These are phyloP conservation scores for Priceomyces haplophilus DNA, from an alignment of 805 yeast species.

Conservation along the genomic window DNA sequence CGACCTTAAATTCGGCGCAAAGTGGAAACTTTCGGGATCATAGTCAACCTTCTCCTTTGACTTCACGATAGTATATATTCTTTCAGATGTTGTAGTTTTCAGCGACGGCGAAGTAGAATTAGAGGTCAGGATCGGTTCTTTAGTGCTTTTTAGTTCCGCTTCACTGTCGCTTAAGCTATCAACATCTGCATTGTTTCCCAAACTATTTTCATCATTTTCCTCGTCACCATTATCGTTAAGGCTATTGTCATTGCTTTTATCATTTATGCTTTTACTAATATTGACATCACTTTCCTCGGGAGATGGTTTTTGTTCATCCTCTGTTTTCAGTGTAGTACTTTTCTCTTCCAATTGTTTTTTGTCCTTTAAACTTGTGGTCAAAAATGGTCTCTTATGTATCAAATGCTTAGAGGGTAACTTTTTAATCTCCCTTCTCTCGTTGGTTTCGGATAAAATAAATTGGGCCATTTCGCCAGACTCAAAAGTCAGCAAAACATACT, in stretches of 20 bases:
- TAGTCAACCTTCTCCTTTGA: not conserved
- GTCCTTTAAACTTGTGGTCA: too few relatives aligned
- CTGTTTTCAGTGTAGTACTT: too few relatives aligned
- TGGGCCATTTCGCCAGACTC: slow-evolving; percentile 32
- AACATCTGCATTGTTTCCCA: not conserved
- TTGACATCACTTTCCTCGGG: not conserved
- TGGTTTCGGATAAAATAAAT: slow-evolving; percentile 21
- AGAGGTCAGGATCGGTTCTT: too few relatives aligned
- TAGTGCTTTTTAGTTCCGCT: not conserved
- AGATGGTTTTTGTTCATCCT: not conserved
- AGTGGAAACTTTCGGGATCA: slow-evolving; percentile 8
- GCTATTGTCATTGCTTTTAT: not conserved
- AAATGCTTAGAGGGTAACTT: not conserved
- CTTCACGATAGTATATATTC: not conserved
- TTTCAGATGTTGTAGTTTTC: not conserved
- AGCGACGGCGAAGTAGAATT: too few relatives aligned
- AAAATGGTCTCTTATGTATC: too few relatives aligned
- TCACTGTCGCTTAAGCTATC: not conserved
- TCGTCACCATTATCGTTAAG: not conserved
- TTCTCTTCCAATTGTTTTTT: too few relatives aligned
- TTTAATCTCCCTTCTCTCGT: slow-evolving; percentile 10
- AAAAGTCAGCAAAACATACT: slow-evolving; percentile 31
- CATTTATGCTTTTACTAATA: not conserved
- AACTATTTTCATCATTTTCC: not conserved
- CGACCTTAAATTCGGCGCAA: slow-evolving; percentile 22